phyloP scores from a whole-genome alignment of 2,329 filamentous ascomycete species.

The Diatrype stigma region DNA sequence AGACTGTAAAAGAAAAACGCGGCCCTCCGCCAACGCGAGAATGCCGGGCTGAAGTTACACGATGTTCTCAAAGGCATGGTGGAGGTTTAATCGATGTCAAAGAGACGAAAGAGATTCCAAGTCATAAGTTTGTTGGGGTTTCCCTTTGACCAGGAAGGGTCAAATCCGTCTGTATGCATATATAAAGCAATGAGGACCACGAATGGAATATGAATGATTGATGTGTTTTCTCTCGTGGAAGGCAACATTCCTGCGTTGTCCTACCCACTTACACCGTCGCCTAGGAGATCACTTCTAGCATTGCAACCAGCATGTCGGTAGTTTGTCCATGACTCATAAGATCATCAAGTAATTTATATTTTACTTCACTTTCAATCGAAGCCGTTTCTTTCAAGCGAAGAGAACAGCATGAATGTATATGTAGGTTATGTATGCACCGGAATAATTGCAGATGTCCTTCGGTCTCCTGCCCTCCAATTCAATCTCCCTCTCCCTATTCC shows the following conservation, averaged over 20 bases:
- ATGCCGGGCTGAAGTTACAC: slow-evolving; percentile 7
- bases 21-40: slow-evolving; percentile 1
- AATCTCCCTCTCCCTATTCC: no score
- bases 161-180: background rate
- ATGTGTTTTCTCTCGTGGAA: background rate
- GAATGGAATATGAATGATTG: background rate
- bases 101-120: slow-evolving; percentile 8
- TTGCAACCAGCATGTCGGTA: no score
- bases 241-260: slow-evolving; percentile 2
- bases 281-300: no score
- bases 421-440: no score
- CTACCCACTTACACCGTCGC: background rate
- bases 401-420: no score
- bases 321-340: no score
- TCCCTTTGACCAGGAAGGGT: background rate
- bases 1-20: slow-evolving; percentile 12
- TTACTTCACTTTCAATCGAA: no score
- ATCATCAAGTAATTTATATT: no score
- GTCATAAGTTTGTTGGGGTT: background rate
- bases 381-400: no score
- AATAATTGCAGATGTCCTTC: no score
- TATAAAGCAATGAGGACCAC: background rate
- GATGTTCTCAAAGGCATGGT: slow-evolving; percentile 16
- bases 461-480: no score
- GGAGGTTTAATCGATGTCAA: slow-evolving; percentile 7